phyloP scores from a whole-genome alignment of 2,329 filamentous ascomycete genomes.

The Pseudogymnoascus sp. region DNA sequence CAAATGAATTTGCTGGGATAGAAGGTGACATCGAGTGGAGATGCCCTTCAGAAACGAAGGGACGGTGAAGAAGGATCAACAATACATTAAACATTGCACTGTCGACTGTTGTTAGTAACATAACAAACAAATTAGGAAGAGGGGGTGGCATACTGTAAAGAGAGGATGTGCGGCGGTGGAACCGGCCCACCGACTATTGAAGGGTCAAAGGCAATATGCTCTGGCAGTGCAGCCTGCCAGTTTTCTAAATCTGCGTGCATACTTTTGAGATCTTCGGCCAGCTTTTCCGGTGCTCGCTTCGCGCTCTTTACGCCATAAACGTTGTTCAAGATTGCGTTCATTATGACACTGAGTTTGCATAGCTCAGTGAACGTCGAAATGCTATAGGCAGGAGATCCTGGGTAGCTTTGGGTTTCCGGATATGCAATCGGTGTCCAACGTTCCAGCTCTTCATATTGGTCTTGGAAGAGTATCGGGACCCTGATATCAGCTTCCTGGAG shows the following conservation, averaged over 20 bases:
- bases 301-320: slow-evolving; percentile 38
- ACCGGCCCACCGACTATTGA: slow-evolving; percentile 23
- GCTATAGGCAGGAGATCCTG: slow-evolving; percentile 34
- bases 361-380: slow-evolving; percentile 36
- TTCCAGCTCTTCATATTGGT: slow-evolving; percentile 45
- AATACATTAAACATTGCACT: too few species aligned
- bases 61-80: slow-evolving; percentile 39
- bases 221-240: slow-evolving; percentile 36
- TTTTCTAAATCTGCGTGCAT: slow-evolving; percentile 35
- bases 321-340: slow-evolving; percentile 38
- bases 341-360: slow-evolving; percentile 38
- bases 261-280: slow-evolving; percentile 31
- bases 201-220: slow-evolving; percentile 34
- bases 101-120: too few species aligned
- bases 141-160: slow-evolving; percentile 34
- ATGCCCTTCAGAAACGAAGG: slow-evolving; percentile 43
- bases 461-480: slow-evolving; percentile 40
- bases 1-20: slow-evolving; percentile 36
- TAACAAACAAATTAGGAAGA: too few species aligned
- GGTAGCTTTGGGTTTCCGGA: slow-evolving; percentile 26
- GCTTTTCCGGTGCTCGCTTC: slow-evolving; percentile 29
- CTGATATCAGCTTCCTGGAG: slow-evolving; percentile 38
- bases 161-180: slow-evolving; percentile 39
- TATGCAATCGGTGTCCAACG: slow-evolving; percentile 40
- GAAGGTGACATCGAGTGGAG: slow-evolving; percentile 35